Conservation (phyloP, 371 early-diverging fungal species). For the Mucor circinelloides region DNA sequence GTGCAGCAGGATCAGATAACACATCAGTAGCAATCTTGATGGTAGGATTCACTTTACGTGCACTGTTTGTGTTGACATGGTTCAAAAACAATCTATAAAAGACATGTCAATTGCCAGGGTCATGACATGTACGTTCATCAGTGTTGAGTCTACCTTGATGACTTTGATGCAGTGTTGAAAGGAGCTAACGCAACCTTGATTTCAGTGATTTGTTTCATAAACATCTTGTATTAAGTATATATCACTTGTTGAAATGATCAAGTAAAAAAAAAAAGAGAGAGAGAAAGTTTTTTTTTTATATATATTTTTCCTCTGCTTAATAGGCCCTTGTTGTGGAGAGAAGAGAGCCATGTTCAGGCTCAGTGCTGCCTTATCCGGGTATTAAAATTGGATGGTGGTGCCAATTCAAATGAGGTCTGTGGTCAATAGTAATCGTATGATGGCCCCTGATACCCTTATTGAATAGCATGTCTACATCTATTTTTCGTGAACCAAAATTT, state of each 20-base stretch:
- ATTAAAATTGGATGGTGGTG: too few relatives aligned
- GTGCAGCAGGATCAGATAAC: conserved; percentile 50
- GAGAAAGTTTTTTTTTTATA: not conserved
- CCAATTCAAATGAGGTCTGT: too few relatives aligned
- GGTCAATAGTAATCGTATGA: too few relatives aligned
- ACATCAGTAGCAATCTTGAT: conserved; percentile 56
- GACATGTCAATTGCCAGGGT: conserved; percentile 1
- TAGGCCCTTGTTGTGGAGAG: too few relatives aligned
- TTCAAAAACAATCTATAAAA: conserved; percentile 59
- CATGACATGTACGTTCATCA: not conserved
- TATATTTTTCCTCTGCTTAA: too few relatives aligned
- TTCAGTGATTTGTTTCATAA: conserved; percentile 49
- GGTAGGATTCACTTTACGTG: conserved; percentile 55
- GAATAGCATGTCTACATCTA: too few relatives aligned
- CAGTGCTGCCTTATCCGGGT: too few relatives aligned
- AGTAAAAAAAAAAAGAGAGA: not conserved
- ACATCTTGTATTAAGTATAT: conserved; percentile 26
- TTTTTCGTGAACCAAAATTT: too few relatives aligned
- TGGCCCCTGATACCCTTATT: too few relatives aligned
- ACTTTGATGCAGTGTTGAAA: conserved; percentile 46
- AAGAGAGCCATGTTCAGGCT: too few relatives aligned
- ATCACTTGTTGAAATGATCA: not conserved
- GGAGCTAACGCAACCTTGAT: conserved; percentile 53
- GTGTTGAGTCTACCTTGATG: conserved; percentile 39
- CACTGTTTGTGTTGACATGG: conserved; percentile 55